Percentiles rank a stretch among this genome's conserved stretches.
Conservation (phyloP, 805 yeast genomes). For the Saccharomycopsis fermentans region DNA sequence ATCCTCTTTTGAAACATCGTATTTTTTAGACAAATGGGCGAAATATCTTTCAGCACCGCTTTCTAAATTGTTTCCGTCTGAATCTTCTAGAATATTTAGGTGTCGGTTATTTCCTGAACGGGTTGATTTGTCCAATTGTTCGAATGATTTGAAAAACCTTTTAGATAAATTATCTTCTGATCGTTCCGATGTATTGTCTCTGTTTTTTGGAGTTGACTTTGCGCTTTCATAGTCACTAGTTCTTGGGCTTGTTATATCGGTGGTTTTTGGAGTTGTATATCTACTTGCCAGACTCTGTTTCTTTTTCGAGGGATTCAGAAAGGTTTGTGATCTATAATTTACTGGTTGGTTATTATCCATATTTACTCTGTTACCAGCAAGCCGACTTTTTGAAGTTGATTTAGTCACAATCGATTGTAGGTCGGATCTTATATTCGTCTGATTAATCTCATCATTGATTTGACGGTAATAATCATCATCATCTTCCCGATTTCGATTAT, state of each 20-base stretch:
- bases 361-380: neutral
- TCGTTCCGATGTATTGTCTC: neutral
- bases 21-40: neutral
- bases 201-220: conserved; percentile 1
- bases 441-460: conserved; percentile 11
- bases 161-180: neutral
- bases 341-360: neutral
- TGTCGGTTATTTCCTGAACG: neutral
- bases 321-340: neutral
- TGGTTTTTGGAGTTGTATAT: conserved; percentile 5
- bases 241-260: neutral
- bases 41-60: neutral
- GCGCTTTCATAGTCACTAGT: conserved; percentile 1
- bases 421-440: conserved; percentile 15
- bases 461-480: conserved; percentile 14
- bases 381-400: conserved; percentile 6
- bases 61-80: neutral
- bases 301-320: conserved; percentile 3
- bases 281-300: conserved; percentile 4
- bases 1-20: neutral
- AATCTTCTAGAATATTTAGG: neutral
- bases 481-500: conserved; percentile 3
- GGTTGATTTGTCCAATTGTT: neutral
- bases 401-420: conserved; percentile 12
- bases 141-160: neutral